Percentiles rank a stretch among this genome's conserved stretches.
Evolutionary conservation across 768 basidiomycete genomes (phyloP).

Genomic region (Tylopilus cervinicoccineus): DNA sequence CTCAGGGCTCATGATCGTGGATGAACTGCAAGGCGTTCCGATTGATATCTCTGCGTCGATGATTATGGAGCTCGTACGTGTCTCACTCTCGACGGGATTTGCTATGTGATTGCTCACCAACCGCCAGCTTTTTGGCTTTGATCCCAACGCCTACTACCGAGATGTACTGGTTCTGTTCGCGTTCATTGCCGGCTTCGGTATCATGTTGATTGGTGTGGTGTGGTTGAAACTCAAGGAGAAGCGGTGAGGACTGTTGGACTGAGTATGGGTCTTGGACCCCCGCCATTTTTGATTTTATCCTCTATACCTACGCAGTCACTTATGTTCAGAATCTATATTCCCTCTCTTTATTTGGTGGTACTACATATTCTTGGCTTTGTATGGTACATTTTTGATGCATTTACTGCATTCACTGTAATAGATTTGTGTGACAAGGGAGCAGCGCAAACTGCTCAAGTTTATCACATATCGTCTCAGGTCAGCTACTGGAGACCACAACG

Average conservation of each 20-base stretch:
- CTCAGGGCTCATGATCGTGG: constrained; percentile 80
- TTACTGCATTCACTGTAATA: background rate
- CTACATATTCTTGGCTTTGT: background rate
- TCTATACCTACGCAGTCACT: no score
- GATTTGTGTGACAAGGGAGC: background rate
- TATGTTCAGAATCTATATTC: no score
- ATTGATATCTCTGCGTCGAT: constrained; percentile 73
- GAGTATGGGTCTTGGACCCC: background rate
- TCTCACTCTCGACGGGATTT: background rate
- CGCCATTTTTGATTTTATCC: no score
- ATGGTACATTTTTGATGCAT: background rate
- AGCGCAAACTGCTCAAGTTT: no score
- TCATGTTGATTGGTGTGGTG: constrained; percentile 70
- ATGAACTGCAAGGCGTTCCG: constrained; percentile 76
- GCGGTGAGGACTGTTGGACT: constrained; percentile 38
- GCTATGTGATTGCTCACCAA: background rate
- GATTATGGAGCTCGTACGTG: constrained; percentile 78
- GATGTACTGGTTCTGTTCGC: constrained; percentile 86
- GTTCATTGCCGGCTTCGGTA: constrained; percentile 76
- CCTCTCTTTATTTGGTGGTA: no score
- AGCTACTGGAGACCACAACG: no score
- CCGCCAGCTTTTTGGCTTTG: constrained; percentile 80
- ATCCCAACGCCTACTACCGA: constrained; percentile 76
- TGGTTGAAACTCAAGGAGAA: constrained; percentile 76
- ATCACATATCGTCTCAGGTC: no score